Evolutionary conservation across 169 alveolate genomes (phyloP), one percentile per base, ranked within the genome.

Genomic region (Cystoisospora suis): DNA sequence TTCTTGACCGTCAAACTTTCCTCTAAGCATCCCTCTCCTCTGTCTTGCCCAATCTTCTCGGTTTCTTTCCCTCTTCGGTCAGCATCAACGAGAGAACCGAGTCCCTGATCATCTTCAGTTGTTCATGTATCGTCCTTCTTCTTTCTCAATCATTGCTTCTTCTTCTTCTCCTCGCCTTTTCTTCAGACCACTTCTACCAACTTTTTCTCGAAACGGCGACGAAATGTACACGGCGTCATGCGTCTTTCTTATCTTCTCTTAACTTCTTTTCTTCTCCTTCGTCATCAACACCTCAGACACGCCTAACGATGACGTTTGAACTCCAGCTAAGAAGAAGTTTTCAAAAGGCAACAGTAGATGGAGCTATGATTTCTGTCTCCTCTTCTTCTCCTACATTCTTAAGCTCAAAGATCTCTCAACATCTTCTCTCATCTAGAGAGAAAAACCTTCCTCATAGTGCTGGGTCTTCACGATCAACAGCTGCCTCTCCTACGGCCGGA

Each of bases 151-250:
- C 65, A 15, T 53, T 53, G 29, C 65, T 53, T 53, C 65, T 53
- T 23, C 23, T 53, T 53, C 65, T 53, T 12, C 23, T 23, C 23
- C 65, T 61, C 34, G 75, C 34, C 4, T 34, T 20, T 17, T 34
- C n/a, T 38, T 9, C 83, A 72, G 83, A 53, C 23, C 83, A 72
- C 29, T 72, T 72, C 23, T 72, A 40, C 53, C 83, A 72, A 40
- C 42, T 72, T 0, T 72, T 72, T 34, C 56, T 72, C 56, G 83
- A 72, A 29, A 29, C 46, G 7, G 83, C 83, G 7, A 40, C 83
- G 58, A 46, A 29, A 3, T 72, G 83, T 56, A 72, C 53, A 34
- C 83, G 56, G 83, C 83, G 56, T 17, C 83, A 72, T 9, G 27
- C 77, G 36, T 12, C 77, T 65, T 65, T 44, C 4, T n/a, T 65